phyloP scores from a whole-genome alignment of 2,329 filamentous ascomycete species.

The Chalaropsis ovoidea region DNA sequence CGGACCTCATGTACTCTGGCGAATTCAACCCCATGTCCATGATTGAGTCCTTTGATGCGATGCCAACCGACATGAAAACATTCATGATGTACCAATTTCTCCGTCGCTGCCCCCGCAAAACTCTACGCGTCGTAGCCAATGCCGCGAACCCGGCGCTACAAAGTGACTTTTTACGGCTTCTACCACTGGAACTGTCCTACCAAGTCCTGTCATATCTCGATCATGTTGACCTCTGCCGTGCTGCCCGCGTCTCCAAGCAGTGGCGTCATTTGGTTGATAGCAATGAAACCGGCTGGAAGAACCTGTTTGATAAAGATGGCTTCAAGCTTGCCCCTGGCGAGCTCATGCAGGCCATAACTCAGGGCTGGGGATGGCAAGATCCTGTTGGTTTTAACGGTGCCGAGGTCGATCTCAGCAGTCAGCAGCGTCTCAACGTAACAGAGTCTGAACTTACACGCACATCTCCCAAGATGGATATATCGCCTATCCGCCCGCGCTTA shows the following conservation, averaged over 20 bases:
- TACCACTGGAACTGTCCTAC: conserved; percentile 78
- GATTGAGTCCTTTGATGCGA: conserved; percentile 79
- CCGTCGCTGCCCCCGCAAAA: conserved; percentile 75
- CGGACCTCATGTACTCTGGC: not conserved
- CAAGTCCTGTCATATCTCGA: conserved; percentile 83
- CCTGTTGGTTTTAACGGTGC: conserved; percentile 63
- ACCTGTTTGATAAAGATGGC: conserved; percentile 74
- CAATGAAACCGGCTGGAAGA: conserved; percentile 93
- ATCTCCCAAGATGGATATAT: conserved; percentile 12
- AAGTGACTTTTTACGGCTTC: conserved; percentile 76
- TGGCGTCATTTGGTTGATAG: conserved; percentile 87
- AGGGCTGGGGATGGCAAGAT: conserved; percentile 98
- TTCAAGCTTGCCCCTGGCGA: conserved; percentile 71
- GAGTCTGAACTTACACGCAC: conserved; percentile 39
- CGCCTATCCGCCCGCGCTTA: conserved; percentile 25
- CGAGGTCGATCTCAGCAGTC: conserved; percentile 67
- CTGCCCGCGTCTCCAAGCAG: conserved; percentile 84
- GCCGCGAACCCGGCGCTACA: conserved; percentile 90
- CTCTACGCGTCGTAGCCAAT: conserved; percentile 77
- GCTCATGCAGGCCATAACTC: conserved; percentile 69
- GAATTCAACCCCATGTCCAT: conserved; percentile 75
- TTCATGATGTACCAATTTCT: conserved; percentile 97
- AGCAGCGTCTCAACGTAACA: conserved; percentile 42
- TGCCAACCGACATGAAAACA: conserved; percentile 84
- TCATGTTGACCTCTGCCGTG: conserved; percentile 72